Percentiles rank a stretch among this genome's conserved stretches.
These are phyloP conservation scores for Cystobasidium sp. DNA, from an alignment of 1,284 basidiomycete genomes.

Conservation along the genomic window DNA sequence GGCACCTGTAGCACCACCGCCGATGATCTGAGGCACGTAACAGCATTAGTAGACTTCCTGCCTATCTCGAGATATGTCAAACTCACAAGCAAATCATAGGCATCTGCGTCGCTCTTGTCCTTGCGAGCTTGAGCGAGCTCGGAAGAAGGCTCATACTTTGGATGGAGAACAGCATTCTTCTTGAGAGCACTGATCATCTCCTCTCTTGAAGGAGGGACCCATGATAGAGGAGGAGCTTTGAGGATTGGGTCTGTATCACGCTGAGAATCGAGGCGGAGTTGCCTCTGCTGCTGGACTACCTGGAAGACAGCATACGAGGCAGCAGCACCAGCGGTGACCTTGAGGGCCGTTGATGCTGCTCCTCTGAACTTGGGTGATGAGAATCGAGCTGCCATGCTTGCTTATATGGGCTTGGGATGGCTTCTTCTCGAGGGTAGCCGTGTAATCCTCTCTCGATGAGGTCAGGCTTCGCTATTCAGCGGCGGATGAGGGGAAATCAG, in stretches of 20 bases:
- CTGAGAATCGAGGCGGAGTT: constrained; percentile 37
- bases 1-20: constrained; percentile 88
- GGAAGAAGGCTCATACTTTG: constrained; percentile 51
- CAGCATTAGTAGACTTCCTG: constrained; percentile 3
- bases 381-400: constrained; percentile 14
- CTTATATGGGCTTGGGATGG: too few relatives aligned
- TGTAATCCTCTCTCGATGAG: constrained; percentile 24
- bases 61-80: not conserved
- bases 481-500: not conserved
- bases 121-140: constrained; percentile 54
- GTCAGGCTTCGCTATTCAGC: constrained; percentile 7
- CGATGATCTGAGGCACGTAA: constrained; percentile 74
- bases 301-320: constrained; percentile 25
- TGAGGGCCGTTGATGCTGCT: constrained; percentile 17
- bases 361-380: constrained; percentile 23
- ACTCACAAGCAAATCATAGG: constrained; percentile 50
- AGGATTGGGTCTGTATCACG: constrained; percentile 39
- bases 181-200: constrained; percentile 68
- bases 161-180: constrained; percentile 55
- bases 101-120: constrained; percentile 52
- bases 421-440: not conserved
- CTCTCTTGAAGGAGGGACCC: constrained; percentile 71
- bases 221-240: constrained; percentile 61
- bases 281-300: constrained; percentile 28
- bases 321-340: constrained; percentile 15